Evolutionary conservation across 2,329 filamentous ascomycete species (phyloP), one percentile per base, ranked within the genome.

Genomic region (Teratosphaeria epicoccoides): DNA sequence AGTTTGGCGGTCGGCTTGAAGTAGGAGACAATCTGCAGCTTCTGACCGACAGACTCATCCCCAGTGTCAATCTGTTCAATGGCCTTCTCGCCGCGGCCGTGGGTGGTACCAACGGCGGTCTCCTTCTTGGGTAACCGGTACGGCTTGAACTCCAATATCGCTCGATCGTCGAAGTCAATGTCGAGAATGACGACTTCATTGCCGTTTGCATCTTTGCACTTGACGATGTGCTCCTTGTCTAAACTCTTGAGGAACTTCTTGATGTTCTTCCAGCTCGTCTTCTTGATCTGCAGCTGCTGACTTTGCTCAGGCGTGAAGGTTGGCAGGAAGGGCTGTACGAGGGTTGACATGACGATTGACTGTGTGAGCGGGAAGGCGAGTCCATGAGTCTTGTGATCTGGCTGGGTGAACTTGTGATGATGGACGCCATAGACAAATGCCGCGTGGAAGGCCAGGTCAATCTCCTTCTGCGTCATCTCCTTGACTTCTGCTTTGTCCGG

Each of bases 201-300:
- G 4, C 80, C 80, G 55, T 77, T 79, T 29, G 79, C 75, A 47
- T 85, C 82, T 63, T 85, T 85, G 45, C 75, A 76, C 60, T 82
- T 84, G 58, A 84, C 66, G n/a, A 85, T 69, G 17, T 73, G 65
- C 46, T 79, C 70, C 65, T 85, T 85, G 64, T 85, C 82, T 9
- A 86, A 71, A 49, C 78, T 72, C 59, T 85, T 85, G 67, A 85
- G 77, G 63, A 85, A 85, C 58, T 84, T 85, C 62, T 81, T 82
- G 54, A 82, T 76, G 55, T 79, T 85, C 68, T 85, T 85, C 79
- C 80, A 85, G 55, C 78, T 82, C 2, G 81, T 82, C 68, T 85
- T 85, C 62, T 85, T 85, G 66, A 85, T 83, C 57, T 82, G 79
- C 49, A 82, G 76, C 54, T 73, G 79, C 51, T 76, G 76, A 2